These are phyloP conservation scores for Bipolaris oryzae DNA, from an alignment of 2,329 filamentous ascomycete species.

Conservation along the genomic window DNA sequence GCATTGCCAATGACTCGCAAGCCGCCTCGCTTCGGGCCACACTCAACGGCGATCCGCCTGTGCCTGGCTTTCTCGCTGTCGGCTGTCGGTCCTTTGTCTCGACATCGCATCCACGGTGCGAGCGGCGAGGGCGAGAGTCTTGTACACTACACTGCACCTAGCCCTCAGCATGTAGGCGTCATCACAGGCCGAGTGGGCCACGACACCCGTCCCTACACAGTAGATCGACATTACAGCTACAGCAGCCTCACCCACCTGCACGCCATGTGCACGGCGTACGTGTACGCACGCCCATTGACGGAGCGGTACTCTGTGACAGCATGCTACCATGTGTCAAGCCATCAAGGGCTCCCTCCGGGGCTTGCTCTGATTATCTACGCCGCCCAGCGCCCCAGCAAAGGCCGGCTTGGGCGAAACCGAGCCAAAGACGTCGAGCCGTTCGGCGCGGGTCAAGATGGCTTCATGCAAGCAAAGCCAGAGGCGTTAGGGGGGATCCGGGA, in stretches of 20 bases:
- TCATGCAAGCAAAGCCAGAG: slow-evolving; percentile 43
- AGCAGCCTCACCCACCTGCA: slow-evolving; percentile 22
- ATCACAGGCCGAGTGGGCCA: slow-evolving; percentile 12
- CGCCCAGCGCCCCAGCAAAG: slow-evolving; percentile 19
- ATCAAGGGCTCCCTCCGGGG: slow-evolving; percentile 25
- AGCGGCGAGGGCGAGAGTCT: slow-evolving; percentile 2
- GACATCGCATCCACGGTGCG: slow-evolving; percentile 9
- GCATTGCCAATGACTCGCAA: slow-evolving; percentile 17
- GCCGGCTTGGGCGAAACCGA: slow-evolving; percentile 37
- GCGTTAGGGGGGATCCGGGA: slow-evolving; percentile 37
- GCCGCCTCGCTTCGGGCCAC: slow-evolving; percentile 23
- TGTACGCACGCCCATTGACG: slow-evolving; percentile 20
- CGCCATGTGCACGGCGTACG: slow-evolving; percentile 13
- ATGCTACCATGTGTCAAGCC: slow-evolving; percentile 24
- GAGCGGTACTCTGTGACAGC: slow-evolving; percentile 20
- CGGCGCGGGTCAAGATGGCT: slow-evolving; percentile 26
- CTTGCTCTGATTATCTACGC: slow-evolving; percentile 23
- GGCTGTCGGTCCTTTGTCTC: slow-evolving; percentile 18
- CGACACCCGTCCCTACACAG: slow-evolving; percentile 19
- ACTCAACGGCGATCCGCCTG: slow-evolving; percentile 23
- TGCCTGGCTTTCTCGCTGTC: slow-evolving; percentile 15
- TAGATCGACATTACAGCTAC: slow-evolving; percentile 19
- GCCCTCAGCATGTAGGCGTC: slow-evolving; percentile 2
- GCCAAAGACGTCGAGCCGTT: slow-evolving; percentile 30
- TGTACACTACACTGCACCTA: too few species aligned